Conservation (phyloP, 768 basidiomycete genomes). For the Dioszegia crocea region DNA sequence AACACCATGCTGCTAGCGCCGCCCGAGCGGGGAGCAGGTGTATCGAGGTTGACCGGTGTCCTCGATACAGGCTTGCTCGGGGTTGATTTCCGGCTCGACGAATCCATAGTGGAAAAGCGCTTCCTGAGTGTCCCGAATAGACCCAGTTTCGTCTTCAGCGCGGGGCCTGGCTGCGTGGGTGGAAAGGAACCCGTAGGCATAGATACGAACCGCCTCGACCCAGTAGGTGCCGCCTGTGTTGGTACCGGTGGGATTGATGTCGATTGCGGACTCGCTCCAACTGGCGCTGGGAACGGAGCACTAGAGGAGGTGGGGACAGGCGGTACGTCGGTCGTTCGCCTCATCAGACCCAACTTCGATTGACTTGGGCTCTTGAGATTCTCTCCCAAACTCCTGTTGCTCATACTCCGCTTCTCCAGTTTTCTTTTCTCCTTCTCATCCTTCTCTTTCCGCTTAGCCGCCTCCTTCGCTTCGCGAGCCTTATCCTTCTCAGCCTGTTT, state of each 20-base stretch:
- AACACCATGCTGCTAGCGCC: too few relatives aligned
- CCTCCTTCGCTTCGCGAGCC: conserved; percentile 21
- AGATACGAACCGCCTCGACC: background rate
- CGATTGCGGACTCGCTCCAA: too few relatives aligned
- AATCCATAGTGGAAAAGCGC: conserved; percentile 9
- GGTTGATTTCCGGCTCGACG: background rate
- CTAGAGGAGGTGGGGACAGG: background rate
- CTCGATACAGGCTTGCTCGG: background rate
- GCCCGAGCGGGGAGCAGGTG: too few relatives aligned
- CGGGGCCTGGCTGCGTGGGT: background rate
- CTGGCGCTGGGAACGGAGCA: too few relatives aligned
- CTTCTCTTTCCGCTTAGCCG: conserved; percentile 29
- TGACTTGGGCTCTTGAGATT: background rate
- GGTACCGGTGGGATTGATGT: too few relatives aligned
- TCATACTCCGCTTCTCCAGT: conserved; percentile 17
- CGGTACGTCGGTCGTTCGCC: background rate
- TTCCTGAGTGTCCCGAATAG: conserved; percentile 13
- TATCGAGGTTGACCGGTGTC: background rate
- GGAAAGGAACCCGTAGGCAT: background rate
- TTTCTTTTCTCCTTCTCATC: conserved; percentile 33
- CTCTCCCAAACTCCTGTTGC: background rate
- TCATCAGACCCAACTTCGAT: background rate
- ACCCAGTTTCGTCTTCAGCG: conserved; percentile 7
- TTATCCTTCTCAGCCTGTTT: conserved; percentile 26
- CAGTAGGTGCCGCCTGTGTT: background rate